Percentiles rank a stretch among this genome's conserved stretches.
phyloP scores from a whole-genome alignment of 352 stramenopile genomes.

The Phytophthora idaei region DNA sequence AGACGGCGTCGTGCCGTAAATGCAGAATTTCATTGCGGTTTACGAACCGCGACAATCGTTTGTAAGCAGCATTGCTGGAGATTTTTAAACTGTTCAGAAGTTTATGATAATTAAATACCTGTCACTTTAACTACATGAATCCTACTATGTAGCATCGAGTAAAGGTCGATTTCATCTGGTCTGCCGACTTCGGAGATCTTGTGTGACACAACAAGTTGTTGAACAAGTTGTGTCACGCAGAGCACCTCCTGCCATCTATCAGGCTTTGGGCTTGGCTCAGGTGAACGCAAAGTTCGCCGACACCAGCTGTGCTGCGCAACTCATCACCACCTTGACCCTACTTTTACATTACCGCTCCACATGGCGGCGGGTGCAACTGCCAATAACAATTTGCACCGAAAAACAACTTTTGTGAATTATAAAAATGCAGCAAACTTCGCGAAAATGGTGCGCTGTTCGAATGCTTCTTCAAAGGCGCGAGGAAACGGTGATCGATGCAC shows the following conservation, averaged over 20 bases:
- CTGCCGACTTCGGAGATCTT: background rate
- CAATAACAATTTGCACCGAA: slow-evolving; percentile 19
- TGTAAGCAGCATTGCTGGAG: background rate
- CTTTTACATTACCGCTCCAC: slow-evolving; percentile 25
- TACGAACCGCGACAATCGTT: background rate
- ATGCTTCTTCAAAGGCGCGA: background rate
- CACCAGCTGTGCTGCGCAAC: slow-evolving; percentile 9
- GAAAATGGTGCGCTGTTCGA: slow-evolving; percentile 4
- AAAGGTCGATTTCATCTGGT: slow-evolving; percentile 5
- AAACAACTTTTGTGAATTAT: slow-evolving; percentile 5
- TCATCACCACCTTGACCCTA: slow-evolving; percentile 3
- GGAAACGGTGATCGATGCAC: slow-evolving; percentile 6
- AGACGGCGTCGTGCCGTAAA: background rate
- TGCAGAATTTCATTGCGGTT: too few relatives aligned
- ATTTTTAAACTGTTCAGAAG: too few relatives aligned
- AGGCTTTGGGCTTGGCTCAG: background rate
- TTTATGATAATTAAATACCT: background rate
- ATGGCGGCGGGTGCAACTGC: slow-evolving; percentile 14
- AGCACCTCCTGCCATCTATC: background rate
- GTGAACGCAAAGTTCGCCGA: background rate
- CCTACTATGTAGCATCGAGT: too few relatives aligned
- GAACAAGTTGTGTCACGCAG: too few relatives aligned
- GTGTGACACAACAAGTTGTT: too few relatives aligned
- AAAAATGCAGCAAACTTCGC: slow-evolving; percentile 9
- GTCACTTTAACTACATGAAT: background rate